phyloP scores from a whole-genome alignment of 2,329 filamentous ascomycete species.

The Epichloe coenophiala region DNA sequence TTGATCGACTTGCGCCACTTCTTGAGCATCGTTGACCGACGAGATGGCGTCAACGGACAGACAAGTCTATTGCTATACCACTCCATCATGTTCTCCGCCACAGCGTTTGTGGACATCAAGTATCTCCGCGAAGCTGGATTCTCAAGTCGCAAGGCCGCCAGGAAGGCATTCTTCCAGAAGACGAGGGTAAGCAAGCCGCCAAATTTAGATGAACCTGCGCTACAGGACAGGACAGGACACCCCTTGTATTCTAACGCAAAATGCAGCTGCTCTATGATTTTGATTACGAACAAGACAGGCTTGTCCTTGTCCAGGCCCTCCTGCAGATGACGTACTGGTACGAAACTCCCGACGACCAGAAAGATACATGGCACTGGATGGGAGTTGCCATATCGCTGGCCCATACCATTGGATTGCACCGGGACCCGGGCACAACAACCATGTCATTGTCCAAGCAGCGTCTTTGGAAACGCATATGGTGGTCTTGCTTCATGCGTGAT shows the following conservation, averaged over 20 bases:
- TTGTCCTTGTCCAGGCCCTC: conserved; percentile 76
- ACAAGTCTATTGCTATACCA: conserved; percentile 83
- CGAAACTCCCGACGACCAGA: conserved; percentile 90
- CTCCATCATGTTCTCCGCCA: conserved; percentile 86
- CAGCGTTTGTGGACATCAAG: conserved; percentile 74
- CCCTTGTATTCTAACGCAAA: conserved; percentile 7
- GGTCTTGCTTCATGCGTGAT: conserved; percentile 94
- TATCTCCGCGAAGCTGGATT: conserved; percentile 67
- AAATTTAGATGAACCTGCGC: not conserved
- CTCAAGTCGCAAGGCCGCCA: conserved; percentile 61
- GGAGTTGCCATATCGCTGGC: conserved; percentile 86
- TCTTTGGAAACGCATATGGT: conserved; percentile 94
- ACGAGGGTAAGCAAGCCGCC: conserved; percentile 50
- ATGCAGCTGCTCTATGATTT: conserved; percentile 76
- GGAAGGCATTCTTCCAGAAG: conserved; percentile 81
- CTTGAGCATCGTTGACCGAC: conserved; percentile 44
- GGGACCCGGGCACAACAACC: conserved; percentile 63
- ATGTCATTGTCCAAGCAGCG: conserved; percentile 63
- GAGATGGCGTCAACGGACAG: conserved; percentile 56
- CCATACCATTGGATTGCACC: conserved; percentile 85
- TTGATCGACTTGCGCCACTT: conserved; percentile 57
- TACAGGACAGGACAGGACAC: no score
- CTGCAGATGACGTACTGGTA: conserved; percentile 97
- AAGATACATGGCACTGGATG: conserved; percentile 99
- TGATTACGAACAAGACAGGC: conserved; percentile 83